A percentile compares a stretch with the other conserved stretches of the same genome.
Conservation (phyloP, 1,139 yeast species). For the Yamadazyma membranifaciens region DNA sequence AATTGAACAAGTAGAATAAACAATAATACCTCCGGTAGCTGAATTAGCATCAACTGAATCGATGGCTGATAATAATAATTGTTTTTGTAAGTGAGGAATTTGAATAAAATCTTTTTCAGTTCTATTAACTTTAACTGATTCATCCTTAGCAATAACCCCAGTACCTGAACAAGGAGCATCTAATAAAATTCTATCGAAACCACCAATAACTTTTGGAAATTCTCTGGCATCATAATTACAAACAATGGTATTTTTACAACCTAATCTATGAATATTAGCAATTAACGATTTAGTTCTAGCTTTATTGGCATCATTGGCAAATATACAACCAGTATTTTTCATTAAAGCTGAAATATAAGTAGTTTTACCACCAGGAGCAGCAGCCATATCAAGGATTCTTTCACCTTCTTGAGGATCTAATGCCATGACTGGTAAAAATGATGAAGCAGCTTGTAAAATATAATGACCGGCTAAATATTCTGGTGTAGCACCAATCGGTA, state of each 20-base stretch:
- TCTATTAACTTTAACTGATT: constrained; percentile 88
- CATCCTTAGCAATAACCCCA: constrained; percentile 98
- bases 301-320: constrained; percentile 96
- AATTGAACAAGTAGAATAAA: constrained; percentile 97
- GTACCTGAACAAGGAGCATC: constrained; percentile 99
- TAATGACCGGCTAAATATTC: constrained; percentile 98
- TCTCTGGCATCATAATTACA: constrained; percentile 98
- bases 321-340: constrained; percentile 97
- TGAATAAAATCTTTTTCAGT: constrained; percentile 96
- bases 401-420: constrained; percentile 94
- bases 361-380: constrained; percentile 99
- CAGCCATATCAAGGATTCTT: constrained; percentile 96
- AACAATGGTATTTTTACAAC: constrained; percentile 94
- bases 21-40: constrained; percentile 89
- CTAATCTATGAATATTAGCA: constrained; percentile 96
- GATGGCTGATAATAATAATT: constrained; percentile 87
- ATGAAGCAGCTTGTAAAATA: constrained; percentile 97
- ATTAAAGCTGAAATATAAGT: constrained; percentile 93
- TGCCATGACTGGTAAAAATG: constrained; percentile 97
- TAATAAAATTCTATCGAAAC: constrained; percentile 88
- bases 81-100: constrained; percentile 95
- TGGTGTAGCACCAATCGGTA: constrained; percentile 99
- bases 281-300: constrained; percentile 94
- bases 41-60: constrained; percentile 96
- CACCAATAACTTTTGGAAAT: constrained; percentile 97